phyloP scores from a whole-genome alignment of 2,329 filamentous ascomycete species.

The Monosporascus sp. region DNA sequence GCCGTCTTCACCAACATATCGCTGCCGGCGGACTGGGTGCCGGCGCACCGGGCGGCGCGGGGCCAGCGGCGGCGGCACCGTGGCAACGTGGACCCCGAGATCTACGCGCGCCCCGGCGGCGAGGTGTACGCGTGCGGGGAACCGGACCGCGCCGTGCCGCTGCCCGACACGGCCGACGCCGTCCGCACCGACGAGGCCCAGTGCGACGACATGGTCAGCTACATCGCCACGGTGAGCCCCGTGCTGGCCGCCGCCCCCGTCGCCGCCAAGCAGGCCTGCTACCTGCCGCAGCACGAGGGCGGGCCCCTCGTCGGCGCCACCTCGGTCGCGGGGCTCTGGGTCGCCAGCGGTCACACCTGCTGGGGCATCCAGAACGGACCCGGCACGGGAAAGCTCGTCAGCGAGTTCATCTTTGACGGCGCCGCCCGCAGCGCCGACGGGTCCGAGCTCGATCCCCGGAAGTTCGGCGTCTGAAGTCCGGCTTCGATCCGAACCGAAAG shows the following conservation, averaged over 20 bases:
- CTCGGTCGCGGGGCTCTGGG: conserved; percentile 64
- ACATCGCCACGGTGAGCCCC: conserved; percentile 63
- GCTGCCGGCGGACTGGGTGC: conserved; percentile 60
- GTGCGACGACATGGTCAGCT: conserved; percentile 81
- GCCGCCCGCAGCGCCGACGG: conserved; percentile 63
- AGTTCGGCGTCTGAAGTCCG: conserved; percentile 45
- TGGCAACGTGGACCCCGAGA: conserved; percentile 75
- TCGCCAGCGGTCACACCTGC: conserved; percentile 90
- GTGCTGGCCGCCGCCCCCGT: conserved; percentile 64
- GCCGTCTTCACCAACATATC: conserved; percentile 83
- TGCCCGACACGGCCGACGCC: conserved; percentile 70
- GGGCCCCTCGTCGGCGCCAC: conserved; percentile 76
- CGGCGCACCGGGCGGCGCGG: conserved; percentile 40
- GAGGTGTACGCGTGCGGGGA: conserved; percentile 94
- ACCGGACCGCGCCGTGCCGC: conserved; percentile 67
- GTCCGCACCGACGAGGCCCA: conserved; percentile 70
- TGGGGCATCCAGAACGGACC: conserved; percentile 98
- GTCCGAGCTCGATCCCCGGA: conserved; percentile 60
- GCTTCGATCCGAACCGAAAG: too few species aligned
- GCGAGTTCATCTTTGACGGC: conserved; percentile 73
- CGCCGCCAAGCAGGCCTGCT: conserved; percentile 80
- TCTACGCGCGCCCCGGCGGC: conserved; percentile 83
- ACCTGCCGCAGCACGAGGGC: conserved; percentile 71
- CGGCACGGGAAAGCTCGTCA: conserved; percentile 76
- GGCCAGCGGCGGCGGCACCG: conserved; percentile 50